phyloP scores from a whole-genome alignment of 768 basidiomycete genomes.

The Rubroboletus pulcherrimus region DNA sequence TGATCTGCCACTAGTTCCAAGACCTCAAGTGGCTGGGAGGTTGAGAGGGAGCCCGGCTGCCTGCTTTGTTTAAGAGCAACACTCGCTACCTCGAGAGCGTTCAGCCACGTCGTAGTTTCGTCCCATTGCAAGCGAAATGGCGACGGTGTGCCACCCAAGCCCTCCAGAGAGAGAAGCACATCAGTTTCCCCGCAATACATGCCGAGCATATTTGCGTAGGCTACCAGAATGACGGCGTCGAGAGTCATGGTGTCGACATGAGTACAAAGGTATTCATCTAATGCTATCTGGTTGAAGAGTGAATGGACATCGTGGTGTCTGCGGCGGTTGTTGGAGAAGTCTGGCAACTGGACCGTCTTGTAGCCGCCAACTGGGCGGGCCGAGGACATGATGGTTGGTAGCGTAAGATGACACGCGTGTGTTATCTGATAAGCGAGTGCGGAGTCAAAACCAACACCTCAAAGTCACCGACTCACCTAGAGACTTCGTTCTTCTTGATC shows the following conservation, averaged over 20 bases:
- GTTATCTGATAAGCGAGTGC: conserved; percentile 9
- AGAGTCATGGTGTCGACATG: conserved; percentile 1
- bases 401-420: too few species aligned
- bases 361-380: neutral
- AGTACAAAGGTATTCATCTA: conserved; percentile 2
- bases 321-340: conserved; percentile 20
- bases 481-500: neutral
- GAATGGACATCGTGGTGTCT: neutral
- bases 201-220: conserved; percentile 21
- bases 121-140: conserved; percentile 19
- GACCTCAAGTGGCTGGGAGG: neutral
- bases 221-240: conserved; percentile 16
- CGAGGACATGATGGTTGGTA: neutral
- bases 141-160: neutral
- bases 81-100: conserved; percentile 8
- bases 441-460: neutral
- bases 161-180: conserved; percentile 18
- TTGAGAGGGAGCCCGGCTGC: neutral
- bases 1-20: neutral
- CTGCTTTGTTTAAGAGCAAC: conserved; percentile 3
- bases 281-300: neutral
- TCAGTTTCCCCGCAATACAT: conserved; percentile 20
- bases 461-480: neutral
- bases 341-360: conserved; percentile 11
- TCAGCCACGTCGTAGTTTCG: conserved; percentile 15